A percentile compares a stretch with the other conserved stretches of the same genome.
Conservation (phyloP, 768 basidiomycete genomes). For the Amyloporia xantha region DNA sequence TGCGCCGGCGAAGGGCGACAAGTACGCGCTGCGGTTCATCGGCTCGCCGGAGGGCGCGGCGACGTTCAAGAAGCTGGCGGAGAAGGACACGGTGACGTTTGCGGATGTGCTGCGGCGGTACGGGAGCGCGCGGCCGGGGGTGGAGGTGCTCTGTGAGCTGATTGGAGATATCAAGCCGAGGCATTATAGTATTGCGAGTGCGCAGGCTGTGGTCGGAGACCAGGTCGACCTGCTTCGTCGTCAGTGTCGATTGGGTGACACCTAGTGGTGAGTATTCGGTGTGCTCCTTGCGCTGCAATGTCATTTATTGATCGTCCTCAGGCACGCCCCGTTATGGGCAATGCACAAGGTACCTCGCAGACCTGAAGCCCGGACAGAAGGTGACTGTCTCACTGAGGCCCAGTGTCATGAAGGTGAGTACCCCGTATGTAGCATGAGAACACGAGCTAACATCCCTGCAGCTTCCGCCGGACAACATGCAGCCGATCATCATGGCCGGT, state of each 20-base stretch:
- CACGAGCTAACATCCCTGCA: slow-evolving; percentile 25
- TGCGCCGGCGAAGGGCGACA: slow-evolving; percentile 65
- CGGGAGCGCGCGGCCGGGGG: slow-evolving; percentile 69
- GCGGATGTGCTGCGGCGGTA: slow-evolving; percentile 79
- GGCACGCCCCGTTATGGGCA: slow-evolving; percentile 82
- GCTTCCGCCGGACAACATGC: slow-evolving; percentile 77
- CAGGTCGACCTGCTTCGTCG: slow-evolving; percentile 91
- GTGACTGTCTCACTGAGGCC: slow-evolving; percentile 98
- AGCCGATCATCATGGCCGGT: slow-evolving; percentile 97
- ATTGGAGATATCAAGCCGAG: slow-evolving; percentile 95
- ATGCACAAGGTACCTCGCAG: slow-evolving; percentile 91
- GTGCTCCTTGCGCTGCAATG: background rate
- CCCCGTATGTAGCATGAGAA: background rate
- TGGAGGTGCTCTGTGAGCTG: slow-evolving; percentile 82
- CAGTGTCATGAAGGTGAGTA: slow-evolving; percentile 91
- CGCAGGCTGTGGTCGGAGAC: slow-evolving; percentile 92
- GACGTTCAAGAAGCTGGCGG: slow-evolving; percentile 92
- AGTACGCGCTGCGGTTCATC: slow-evolving; percentile 82
- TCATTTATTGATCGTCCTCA: slow-evolving; percentile 23
- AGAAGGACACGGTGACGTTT: slow-evolving; percentile 93
- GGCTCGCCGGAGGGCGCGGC: slow-evolving; percentile 85
- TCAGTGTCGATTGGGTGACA: slow-evolving; percentile 91
- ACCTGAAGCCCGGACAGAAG: slow-evolving; percentile 78
- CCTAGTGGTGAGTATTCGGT: slow-evolving; percentile 59
- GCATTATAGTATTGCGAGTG: slow-evolving; percentile 96